Conservation (phyloP, 2,329 filamentous ascomycete genomes). For the Juglanconis oblonga region DNA sequence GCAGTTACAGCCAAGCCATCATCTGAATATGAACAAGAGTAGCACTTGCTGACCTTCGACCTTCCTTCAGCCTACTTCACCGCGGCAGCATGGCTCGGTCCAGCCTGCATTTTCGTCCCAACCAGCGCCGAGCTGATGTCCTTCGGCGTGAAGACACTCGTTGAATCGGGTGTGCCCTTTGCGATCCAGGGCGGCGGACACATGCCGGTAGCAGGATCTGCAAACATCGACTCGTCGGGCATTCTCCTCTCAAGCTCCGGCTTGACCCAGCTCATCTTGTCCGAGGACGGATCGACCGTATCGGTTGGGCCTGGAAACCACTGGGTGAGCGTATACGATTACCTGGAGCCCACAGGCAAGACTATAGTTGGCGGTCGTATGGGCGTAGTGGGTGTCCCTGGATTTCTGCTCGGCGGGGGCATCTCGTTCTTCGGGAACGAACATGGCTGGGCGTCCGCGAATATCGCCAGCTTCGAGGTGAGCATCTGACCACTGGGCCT, state of each 20-base stretch:
- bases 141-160: conserved; percentile 22
- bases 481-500: not conserved
- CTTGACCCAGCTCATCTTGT: conserved; percentile 29
- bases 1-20: not conserved
- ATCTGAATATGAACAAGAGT: not conserved
- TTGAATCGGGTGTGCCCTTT: conserved; percentile 21
- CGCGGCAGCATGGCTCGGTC: conserved; percentile 11
- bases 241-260: conserved; percentile 35
- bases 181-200: conserved; percentile 29
- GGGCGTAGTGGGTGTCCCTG: conserved; percentile 28
- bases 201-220: conserved; percentile 24
- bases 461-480: not conserved
- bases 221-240: conserved; percentile 26
- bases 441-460: conserved; percentile 16
- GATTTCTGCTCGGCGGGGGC: conserved; percentile 30
- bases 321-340: conserved; percentile 29
- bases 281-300: conserved; percentile 26
- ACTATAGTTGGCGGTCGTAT: conserved; percentile 27
- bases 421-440: conserved; percentile 32
- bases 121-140: conserved; percentile 11
- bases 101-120: conserved; percentile 27
- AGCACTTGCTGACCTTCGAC: not conserved
- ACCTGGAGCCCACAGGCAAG: conserved; percentile 23
- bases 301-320: conserved; percentile 30
- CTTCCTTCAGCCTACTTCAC: not conserved